phyloP scores from a whole-genome alignment of 179 eudicot species.

The Corrigiola litoralis region DNA sequence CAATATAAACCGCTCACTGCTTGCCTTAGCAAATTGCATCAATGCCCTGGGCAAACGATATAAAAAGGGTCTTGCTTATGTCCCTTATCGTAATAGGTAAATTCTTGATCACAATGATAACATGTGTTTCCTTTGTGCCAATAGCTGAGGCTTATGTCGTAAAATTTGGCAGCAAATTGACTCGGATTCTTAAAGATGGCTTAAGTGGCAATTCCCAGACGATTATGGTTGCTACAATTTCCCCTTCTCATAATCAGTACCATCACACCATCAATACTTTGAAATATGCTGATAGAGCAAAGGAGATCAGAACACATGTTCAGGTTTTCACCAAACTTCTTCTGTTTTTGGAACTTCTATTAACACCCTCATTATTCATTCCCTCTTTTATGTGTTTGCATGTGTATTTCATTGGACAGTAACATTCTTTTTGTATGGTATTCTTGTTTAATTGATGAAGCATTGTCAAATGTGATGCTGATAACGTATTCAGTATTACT shows the following conservation, averaged over 20 bases:
- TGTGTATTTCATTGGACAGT: not conserved
- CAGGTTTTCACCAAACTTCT: slow-evolving; percentile 46
- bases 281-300: slow-evolving; percentile 85
- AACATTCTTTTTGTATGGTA: not conserved
- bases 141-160: slow-evolving; percentile 21
- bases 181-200: slow-evolving; percentile 90
- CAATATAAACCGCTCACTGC: slow-evolving; percentile 77
- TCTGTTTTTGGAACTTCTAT: not conserved
- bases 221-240: slow-evolving; percentile 76
- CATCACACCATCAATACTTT: slow-evolving; percentile 78
- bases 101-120: slow-evolving; percentile 8
- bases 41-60: slow-evolving; percentile 83
- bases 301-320: slow-evolving; percentile 83
- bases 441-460: not conserved
- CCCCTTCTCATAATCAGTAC: slow-evolving; percentile 76
- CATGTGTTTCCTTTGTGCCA: not conserved
- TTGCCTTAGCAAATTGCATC: slow-evolving; percentile 88
- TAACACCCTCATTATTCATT: not conserved
- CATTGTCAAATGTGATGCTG: not conserved
- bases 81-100: slow-evolving; percentile 89
- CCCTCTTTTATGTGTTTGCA: not conserved
- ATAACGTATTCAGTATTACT: not conserved
- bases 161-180: slow-evolving; percentile 58
- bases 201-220: slow-evolving; percentile 87
- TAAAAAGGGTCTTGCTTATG: slow-evolving; percentile 91